Conservation (phyloP, 129 eudicot species). For the Chrysanthemum lavandulifolium region DNA sequence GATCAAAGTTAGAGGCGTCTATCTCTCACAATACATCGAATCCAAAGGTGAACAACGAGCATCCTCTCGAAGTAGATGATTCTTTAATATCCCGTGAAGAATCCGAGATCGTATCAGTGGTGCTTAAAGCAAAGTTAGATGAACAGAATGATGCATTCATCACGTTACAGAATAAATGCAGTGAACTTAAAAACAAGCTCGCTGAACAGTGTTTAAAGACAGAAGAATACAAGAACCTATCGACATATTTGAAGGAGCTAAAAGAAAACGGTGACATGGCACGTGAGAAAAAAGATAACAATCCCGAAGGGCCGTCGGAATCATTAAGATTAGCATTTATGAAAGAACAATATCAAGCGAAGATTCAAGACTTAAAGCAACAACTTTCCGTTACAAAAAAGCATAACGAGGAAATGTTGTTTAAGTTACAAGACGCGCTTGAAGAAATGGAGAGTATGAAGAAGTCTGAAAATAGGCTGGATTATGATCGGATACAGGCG, state of each 20-base stretch:
- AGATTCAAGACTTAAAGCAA: slow-evolving; percentile 71
- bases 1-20: slow-evolving; percentile 46
- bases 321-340: slow-evolving; percentile 81
- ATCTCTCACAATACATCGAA: slow-evolving; percentile 33
- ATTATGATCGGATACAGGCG: slow-evolving; percentile 68
- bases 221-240: slow-evolving; percentile 81
- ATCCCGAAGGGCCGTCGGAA: slow-evolving; percentile 58
- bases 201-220: slow-evolving; percentile 77
- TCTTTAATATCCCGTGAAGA: slow-evolving; percentile 47
- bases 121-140: slow-evolving; percentile 54
- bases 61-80: slow-evolving; percentile 27
- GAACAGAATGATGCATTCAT: slow-evolving; percentile 50
- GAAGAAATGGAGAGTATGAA: slow-evolving; percentile 73
- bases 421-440: slow-evolving; percentile 82
- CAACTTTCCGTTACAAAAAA: slow-evolving; percentile 77
- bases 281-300: slow-evolving; percentile 52
- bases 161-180: slow-evolving; percentile 38
- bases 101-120: slow-evolving; percentile 41
- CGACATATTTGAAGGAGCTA: slow-evolving; percentile 81
- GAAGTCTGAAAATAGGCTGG: slow-evolving; percentile 72
- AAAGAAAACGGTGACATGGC: slow-evolving; percentile 80
- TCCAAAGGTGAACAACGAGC: slow-evolving; percentile 20
- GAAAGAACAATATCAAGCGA: slow-evolving; percentile 83
- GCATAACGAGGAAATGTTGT: slow-evolving; percentile 88
- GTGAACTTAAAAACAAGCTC: slow-evolving; percentile 57